These are phyloP conservation scores for Talaromyces sp. DNA, from an alignment of 2,329 filamentous ascomycete species.

Conservation along the genomic window DNA sequence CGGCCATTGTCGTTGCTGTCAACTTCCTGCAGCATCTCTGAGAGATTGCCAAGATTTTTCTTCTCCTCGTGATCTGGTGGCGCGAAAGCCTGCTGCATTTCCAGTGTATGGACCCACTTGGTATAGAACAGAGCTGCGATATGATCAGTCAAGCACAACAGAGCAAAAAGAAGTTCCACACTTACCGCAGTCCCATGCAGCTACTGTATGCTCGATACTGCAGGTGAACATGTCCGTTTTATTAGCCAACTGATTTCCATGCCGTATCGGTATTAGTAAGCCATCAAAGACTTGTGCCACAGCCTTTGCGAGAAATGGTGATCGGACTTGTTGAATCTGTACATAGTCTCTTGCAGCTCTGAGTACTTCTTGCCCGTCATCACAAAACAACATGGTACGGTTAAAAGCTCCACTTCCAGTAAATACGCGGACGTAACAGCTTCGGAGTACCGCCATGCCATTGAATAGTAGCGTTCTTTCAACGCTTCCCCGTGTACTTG, in stretches of 20 bases:
- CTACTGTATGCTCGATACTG: slow-evolving; percentile 31
- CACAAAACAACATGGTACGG: slow-evolving; percentile 25
- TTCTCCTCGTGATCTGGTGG: slow-evolving; percentile 19
- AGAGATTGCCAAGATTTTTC: slow-evolving; percentile 22
- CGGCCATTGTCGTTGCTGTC: slow-evolving; percentile 17
- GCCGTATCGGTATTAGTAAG: slow-evolving; percentile 23
- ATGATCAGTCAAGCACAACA: neutral
- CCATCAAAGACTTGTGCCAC: slow-evolving; percentile 26
- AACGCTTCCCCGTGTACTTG: slow-evolving; percentile 6
- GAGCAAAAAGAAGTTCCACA: neutral
- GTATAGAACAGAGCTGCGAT: slow-evolving; percentile 24
- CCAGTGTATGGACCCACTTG: slow-evolving; percentile 29
- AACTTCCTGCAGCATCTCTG: slow-evolving; percentile 20
- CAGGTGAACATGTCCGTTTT: slow-evolving; percentile 30
- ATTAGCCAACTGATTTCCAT: slow-evolving; percentile 23
- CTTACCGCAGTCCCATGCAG: slow-evolving; percentile 29
- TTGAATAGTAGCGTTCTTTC: slow-evolving; percentile 31
- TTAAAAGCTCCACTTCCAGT: slow-evolving; percentile 24
- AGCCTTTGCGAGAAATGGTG: slow-evolving; percentile 22
- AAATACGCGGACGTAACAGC: slow-evolving; percentile 27
- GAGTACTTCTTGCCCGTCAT: slow-evolving; percentile 21
- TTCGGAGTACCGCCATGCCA: slow-evolving; percentile 28
- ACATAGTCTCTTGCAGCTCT: slow-evolving; percentile 22
- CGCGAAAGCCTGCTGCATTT: slow-evolving; percentile 16
- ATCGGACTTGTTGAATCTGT: slow-evolving; percentile 19